Evolutionary conservation across 495 filamentous ascomycete genomes (phyloP), one percentile per base, ranked within the genome.

Genomic region (Penicillium pulvis): DNA sequence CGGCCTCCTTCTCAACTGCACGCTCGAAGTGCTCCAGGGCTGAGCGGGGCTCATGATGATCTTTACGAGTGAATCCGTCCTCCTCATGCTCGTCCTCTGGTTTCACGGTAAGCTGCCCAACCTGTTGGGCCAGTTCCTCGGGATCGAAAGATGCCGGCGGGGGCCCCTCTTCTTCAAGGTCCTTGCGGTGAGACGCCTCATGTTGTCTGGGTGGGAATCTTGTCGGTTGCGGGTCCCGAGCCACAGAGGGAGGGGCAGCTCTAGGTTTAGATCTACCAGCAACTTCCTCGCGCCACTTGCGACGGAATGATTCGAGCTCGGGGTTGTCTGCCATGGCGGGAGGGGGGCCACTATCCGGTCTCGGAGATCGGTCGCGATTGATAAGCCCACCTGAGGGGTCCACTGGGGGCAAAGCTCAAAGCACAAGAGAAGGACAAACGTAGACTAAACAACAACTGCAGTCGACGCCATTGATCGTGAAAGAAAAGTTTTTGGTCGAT

Each of bases 1-100:
- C 85, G 0, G 80, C 80, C 74, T 98, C 95, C 65, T 84, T 90
- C 75, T 97, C 91, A 8, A 96, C 91, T 0, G 93, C 95, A 70
- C 83, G 82, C 70, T 98, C 94, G 66, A 95, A 98, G 70, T 97
- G 90, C 65, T 97, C 94, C 41, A 98, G 73, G 4, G 94, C 94
- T 8, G 92, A 90, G 23, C 75, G 75, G 12, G 89, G 91, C 62
- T 91, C 88, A 31, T 72, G 58, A 23, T 58, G 61, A 45, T 20
- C 55, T 46, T 59, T 59, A 50, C 39, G 66, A 47, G 53, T 70
- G 51, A 64, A 76, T 60, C 26, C 53, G 57, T 65, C 68, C 60
- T 78, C 75, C 64, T 54, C 66, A 56, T 72, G 74, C 35, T 71
- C 73, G 46, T 75, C 69, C 5, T 64, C 53, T n/a, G 56, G 45